These are phyloP conservation scores for Psilocybe subaeruginosa DNA, from an alignment of 768 basidiomycete species.

Conservation along the genomic window DNA sequence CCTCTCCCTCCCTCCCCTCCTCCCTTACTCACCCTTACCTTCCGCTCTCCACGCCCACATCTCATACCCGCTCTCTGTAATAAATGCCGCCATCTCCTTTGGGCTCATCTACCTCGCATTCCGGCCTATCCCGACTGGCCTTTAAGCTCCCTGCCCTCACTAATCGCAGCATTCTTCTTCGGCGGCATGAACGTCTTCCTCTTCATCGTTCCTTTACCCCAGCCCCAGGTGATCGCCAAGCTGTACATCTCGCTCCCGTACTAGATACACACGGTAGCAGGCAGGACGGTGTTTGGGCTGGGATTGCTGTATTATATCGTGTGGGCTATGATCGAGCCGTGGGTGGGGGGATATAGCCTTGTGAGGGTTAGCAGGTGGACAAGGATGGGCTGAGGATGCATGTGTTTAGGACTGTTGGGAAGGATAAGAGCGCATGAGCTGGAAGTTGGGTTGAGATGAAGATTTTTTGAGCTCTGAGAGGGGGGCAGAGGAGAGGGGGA, in stretches of 20 bases:
- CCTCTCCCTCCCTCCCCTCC: neutral
- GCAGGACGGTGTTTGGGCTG: slow-evolving; percentile 41
- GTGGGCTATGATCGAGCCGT: slow-evolving; percentile 18
- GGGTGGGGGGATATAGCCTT: slow-evolving; percentile 33
- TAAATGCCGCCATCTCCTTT: slow-evolving; percentile 54
- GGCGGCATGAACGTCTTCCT: slow-evolving; percentile 64
- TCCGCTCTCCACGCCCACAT: slow-evolving; percentile 14
- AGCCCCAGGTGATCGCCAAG: slow-evolving; percentile 48
- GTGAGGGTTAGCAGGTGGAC: slow-evolving; percentile 30
- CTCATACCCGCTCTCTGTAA: slow-evolving; percentile 51
- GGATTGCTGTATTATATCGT: slow-evolving; percentile 26
- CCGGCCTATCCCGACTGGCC: slow-evolving; percentile 18
- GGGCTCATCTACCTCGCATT: slow-evolving; percentile 47
- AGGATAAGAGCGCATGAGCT: neutral
- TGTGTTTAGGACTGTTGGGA: slow-evolving; percentile 20
- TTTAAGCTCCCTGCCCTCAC: slow-evolving; percentile 8
- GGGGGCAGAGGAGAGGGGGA: no score
- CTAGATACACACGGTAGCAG: slow-evolving; percentile 47
- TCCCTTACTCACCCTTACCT: neutral
- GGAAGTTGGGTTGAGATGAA: no score
- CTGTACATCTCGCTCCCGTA: slow-evolving; percentile 59
- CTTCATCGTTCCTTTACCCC: slow-evolving; percentile 52
- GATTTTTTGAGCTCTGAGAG: no score
- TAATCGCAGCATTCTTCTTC: slow-evolving; percentile 45
- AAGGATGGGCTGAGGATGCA: slow-evolving; percentile 34